These are phyloP conservation scores for Bisporella sp. DNA, from an alignment of 2,329 filamentous ascomycete species.

Conservation along the genomic window DNA sequence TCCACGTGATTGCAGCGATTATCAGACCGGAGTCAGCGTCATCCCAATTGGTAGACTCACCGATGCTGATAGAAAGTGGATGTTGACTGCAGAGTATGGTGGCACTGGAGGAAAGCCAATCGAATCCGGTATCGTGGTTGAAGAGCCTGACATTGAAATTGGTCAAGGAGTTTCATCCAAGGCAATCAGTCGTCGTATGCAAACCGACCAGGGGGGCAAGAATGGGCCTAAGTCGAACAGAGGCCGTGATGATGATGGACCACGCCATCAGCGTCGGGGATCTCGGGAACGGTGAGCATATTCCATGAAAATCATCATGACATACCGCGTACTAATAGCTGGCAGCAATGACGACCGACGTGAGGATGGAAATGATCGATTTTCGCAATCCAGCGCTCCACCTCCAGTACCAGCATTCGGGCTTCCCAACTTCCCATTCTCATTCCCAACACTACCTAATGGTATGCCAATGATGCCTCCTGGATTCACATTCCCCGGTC, in stretches of 20 bases:
- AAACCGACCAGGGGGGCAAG: constrained; percentile 59
- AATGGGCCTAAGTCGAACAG: constrained; percentile 53
- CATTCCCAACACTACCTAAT: constrained; percentile 36
- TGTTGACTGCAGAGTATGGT: constrained; percentile 86
- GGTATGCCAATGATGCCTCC: constrained; percentile 41
- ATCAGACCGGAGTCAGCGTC: constrained; percentile 81
- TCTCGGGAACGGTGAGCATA: constrained; percentile 5
- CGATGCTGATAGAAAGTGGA: constrained; percentile 96
- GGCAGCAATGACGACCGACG: constrained; percentile 2
- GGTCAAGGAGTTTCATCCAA: constrained; percentile 96
- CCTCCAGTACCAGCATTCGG: constrained; percentile 13
- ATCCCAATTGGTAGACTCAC: constrained; percentile 91
- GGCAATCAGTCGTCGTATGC: constrained; percentile 64
- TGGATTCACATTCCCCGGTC: constrained; percentile 33
- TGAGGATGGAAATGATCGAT: constrained; percentile 7
- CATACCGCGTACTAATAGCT: not conserved
- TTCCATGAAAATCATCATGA: not conserved
- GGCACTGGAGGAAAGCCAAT: constrained; percentile 82
- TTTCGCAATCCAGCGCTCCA: constrained; percentile 6
- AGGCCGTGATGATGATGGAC: constrained; percentile 25
- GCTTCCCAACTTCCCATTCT: constrained; percentile 25
- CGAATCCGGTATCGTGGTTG: constrained; percentile 77
- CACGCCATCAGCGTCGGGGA: constrained; percentile 14
- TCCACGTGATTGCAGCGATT: constrained; percentile 94
- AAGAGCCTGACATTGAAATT: constrained; percentile 98